These are phyloP conservation scores for Allantophomopsis lycopodina DNA, from an alignment of 2,329 filamentous ascomycete species.

Conservation along the genomic window DNA sequence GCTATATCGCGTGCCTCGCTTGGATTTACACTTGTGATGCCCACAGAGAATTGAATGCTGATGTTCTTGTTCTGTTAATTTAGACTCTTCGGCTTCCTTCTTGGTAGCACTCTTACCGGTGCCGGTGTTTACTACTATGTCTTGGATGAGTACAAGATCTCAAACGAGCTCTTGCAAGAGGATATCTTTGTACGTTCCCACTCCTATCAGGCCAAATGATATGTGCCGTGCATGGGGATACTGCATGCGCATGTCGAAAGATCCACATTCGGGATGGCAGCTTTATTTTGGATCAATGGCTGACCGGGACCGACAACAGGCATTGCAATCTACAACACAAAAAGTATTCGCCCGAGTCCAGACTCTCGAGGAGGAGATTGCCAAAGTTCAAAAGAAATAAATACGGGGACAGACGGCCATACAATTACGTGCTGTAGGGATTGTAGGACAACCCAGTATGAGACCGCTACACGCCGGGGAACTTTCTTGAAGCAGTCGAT, in stretches of 20 bases:
- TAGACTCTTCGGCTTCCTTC: conserved; percentile 83
- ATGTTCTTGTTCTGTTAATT: neutral
- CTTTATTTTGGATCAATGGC: too few relatives aligned
- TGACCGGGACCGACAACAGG: conserved; percentile 30
- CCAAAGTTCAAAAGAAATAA: too few relatives aligned
- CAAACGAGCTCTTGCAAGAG: conserved; percentile 85
- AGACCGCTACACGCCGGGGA: neutral
- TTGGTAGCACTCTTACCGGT: conserved; percentile 69
- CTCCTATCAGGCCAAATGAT: neutral
- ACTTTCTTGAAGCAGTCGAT: neutral
- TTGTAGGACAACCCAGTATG: conserved; percentile 1
- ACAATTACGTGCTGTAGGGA: neutral
- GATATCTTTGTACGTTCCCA: conserved; percentile 78
- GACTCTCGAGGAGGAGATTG: conserved; percentile 29
- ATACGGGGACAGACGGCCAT: too few relatives aligned
- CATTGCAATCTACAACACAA: conserved; percentile 77
- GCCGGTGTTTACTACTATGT: conserved; percentile 83
- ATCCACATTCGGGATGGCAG: too few relatives aligned
- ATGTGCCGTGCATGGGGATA: conserved; percentile 3
- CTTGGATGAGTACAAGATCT: conserved; percentile 82
- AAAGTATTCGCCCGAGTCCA: conserved; percentile 75
- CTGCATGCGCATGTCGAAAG: too few relatives aligned
- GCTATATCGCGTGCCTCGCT: too few relatives aligned
- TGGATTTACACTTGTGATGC: too few relatives aligned
- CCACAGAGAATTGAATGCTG: neutral